Percentiles rank a stretch among this genome's conserved stretches.
phyloP scores from a whole-genome alignment of 2,329 filamentous ascomycete species.

The Colletotrichum sp. region DNA sequence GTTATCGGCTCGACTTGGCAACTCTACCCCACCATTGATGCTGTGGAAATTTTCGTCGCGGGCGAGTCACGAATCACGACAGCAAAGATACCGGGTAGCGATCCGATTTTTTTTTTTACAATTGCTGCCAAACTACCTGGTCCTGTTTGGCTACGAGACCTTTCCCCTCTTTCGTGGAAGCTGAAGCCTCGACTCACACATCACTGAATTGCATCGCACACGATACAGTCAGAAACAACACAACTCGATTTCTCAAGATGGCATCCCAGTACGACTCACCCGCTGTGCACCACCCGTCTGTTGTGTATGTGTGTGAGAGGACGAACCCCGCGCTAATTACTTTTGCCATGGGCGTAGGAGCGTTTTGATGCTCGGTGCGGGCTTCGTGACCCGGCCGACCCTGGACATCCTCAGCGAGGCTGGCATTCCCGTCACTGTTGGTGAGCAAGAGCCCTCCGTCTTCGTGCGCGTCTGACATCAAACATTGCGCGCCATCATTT shows the following conservation, averaged over 20 bases:
- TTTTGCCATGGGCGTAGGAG: not conserved
- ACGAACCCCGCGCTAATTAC: not conserved
- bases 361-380: conserved; percentile 53
- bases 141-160: not conserved
- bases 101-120: not conserved
- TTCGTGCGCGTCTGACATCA: not conserved
- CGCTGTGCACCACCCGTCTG: not conserved
- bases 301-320: not conserved
- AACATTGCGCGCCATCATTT: not conserved
- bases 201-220: not conserved
- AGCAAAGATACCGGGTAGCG: not conserved
- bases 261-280: conserved; percentile 5
- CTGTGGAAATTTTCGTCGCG: conserved; percentile 1
- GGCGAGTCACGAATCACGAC: conserved; percentile 14
- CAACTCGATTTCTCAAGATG: not conserved
- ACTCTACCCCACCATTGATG: conserved; percentile 9
- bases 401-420: conserved; percentile 66
- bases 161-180: not conserved
- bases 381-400: conserved; percentile 67
- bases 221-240: not conserved
- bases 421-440: conserved; percentile 69
- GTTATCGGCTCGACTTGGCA: conserved; percentile 10
- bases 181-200: not conserved
- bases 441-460: conserved; percentile 41
- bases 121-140: not conserved